These are phyloP conservation scores for Caryopteris hybrid DNA, from an alignment of 305 asterid genomes.

Conservation along the genomic window DNA sequence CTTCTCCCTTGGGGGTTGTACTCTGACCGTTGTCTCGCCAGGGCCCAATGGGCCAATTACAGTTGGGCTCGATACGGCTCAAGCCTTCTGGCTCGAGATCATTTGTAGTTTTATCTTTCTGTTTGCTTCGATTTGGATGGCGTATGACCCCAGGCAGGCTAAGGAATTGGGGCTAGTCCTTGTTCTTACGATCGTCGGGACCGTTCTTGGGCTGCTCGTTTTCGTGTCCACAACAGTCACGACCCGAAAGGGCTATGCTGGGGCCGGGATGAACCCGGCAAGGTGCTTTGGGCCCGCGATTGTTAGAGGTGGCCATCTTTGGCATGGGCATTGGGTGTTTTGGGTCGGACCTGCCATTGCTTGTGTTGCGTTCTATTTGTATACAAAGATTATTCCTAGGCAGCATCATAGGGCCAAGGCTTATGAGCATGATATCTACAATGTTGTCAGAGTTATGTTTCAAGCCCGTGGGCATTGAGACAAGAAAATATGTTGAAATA, in stretches of 20 bases:
- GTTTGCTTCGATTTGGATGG: slow-evolving; percentile 76
- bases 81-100: slow-evolving; percentile 64
- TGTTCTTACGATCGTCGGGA: slow-evolving; percentile 45
- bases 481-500: too few species aligned
- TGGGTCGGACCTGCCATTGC: slow-evolving; percentile 69
- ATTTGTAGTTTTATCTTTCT: slow-evolving; percentile 60
- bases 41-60: slow-evolving; percentile 46
- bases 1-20: slow-evolving; percentile 71
- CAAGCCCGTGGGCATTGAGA: background rate
- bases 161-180: slow-evolving; percentile 39
- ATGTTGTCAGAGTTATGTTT: slow-evolving; percentile 37
- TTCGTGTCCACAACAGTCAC: slow-evolving; percentile 59
- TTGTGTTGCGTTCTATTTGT: slow-evolving; percentile 52
- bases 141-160: slow-evolving; percentile 67
- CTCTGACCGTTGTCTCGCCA: slow-evolving; percentile 40
- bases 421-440: slow-evolving; percentile 55
- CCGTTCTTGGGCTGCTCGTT: slow-evolving; percentile 58
- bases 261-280: slow-evolving; percentile 76
- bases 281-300: slow-evolving; percentile 68
- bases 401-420: slow-evolving; percentile 52
- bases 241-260: slow-evolving; percentile 49
- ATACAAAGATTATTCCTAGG: slow-evolving; percentile 57
- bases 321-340: slow-evolving; percentile 79
- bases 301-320: slow-evolving; percentile 69
- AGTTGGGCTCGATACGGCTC: slow-evolving; percentile 42